Base-by-base conservation (phyloP, 192 early-diverging fungal genomes). In the Backusella australiensis region DNA sequence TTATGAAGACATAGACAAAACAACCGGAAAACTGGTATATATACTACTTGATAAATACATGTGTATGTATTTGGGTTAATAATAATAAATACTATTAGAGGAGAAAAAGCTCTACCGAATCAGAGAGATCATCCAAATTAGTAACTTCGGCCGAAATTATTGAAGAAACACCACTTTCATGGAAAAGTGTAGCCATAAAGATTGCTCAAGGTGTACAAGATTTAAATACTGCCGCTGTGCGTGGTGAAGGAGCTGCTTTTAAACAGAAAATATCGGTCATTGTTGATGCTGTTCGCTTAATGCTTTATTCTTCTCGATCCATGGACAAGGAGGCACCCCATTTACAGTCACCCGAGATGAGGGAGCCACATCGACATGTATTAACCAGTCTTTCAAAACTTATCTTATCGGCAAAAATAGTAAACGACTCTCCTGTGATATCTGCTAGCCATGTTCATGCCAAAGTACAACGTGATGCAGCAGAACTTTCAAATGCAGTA, bases 381-480 rank as follows among this genome's bases (percentile, higher is more conserved):
- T 92, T 95, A 84, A 88, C 90, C 19, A 85, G 92, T 2, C 81
- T 98, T 9, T 94, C 95, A 17, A 96, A 96, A 59, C 86, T 99
- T 70, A 88, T 94, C n/a, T 82, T 98, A 34, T 91, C 94, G 0
- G 92, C 94, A 21, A 96, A 96, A 77, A 86, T 94, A 35, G 96
- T 95, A 0, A 85, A 93, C 9, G 92, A 92, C n/a, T 56, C 69
- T 67, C 29, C n/a, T n/a, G 35, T 69, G n/a, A 63, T 63, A 63
- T 63, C 56, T 29, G 56, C 56, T 29, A 63, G 23, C 26, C 73
- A 81, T 9, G 15, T 95, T 4, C 87, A 90, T 34, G 75, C 85
- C 26, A 94, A 93, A 34, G 92, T 98, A 84, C 88, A 92, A 41
- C 82, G 85, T n/a, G 92, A 94, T 68, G 90, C 92, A 1, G 88